Percentiles rank a stretch among this genome's conserved stretches.
These are phyloP conservation scores for Trypethelium eluteriae DNA, from an alignment of 495 filamentous ascomycete species.

Conservation along the genomic window DNA sequence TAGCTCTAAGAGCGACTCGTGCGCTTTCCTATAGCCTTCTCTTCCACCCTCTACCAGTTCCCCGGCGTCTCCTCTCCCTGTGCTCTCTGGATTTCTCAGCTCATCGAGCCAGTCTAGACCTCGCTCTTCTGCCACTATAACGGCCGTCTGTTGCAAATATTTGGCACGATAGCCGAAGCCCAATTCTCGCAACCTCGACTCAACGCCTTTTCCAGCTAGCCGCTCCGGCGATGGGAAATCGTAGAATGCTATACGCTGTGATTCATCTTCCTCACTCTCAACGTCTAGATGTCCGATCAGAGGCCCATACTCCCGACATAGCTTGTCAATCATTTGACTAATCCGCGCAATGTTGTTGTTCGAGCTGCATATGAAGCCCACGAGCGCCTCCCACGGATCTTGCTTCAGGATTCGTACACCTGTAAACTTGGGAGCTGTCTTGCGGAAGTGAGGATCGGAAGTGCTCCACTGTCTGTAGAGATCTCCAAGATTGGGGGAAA, in stretches of 20 bases:
- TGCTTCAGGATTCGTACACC: constrained; percentile 93
- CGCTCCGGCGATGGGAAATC: constrained; percentile 76
- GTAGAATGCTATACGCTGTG: constrained; percentile 56
- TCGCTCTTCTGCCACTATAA: constrained; percentile 58
- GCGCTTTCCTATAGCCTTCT: constrained; percentile 69
- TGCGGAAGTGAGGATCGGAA: constrained; percentile 81
- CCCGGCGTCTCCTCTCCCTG: constrained; percentile 47
- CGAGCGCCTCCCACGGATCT: constrained; percentile 89
- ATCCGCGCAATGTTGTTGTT: constrained; percentile 98
- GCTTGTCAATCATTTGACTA: constrained; percentile 89
- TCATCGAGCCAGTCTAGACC: constrained; percentile 67
- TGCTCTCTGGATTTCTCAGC: constrained; percentile 68
- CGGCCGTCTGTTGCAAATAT: constrained; percentile 79
- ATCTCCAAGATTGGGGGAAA: constrained; percentile 59
- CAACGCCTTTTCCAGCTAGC: constrained; percentile 60
- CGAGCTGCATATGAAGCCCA: constrained; percentile 95
- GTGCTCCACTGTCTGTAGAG: constrained; percentile 85
- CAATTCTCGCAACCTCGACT: constrained; percentile 66
- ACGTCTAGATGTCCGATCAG: constrained; percentile 59
- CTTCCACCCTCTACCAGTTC: constrained; percentile 52
- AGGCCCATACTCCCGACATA: constrained; percentile 78
- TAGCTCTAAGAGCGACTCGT: constrained; percentile 67
- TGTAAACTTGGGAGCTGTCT: constrained; percentile 75
- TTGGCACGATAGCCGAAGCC: constrained; percentile 94
- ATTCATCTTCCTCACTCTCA: constrained; percentile 4